Evolutionary conservation across 176 grass and related monocot species (phyloP), one percentile per base, ranked within the genome.

Genomic region (Poa pratensis): DNA sequence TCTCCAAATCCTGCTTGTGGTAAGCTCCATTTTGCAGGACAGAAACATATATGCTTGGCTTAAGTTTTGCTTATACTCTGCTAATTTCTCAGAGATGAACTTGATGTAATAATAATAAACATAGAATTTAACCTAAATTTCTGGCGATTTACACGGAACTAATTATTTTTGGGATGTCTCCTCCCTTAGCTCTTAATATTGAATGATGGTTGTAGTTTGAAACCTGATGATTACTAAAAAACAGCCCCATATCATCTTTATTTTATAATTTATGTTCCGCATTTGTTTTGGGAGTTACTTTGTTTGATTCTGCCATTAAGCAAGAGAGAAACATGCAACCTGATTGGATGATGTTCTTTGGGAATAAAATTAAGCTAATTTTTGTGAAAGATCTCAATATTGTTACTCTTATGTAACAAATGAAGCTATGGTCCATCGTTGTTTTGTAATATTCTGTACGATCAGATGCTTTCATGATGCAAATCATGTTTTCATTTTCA

Each of bases 1-100:
- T 92, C 96, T 57, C 96, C 96, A 75, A 96, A 88, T 75, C 91
- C 93, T 63, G 86, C 91, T 88, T 87, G 93, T 79, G 96, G 96
- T 98, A 89, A 91, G 89, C 66, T 73, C 15, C 27, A 42, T 57
- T 76, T 84, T 88, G 26, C 28, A 78, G 34, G 49, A 84, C 14
- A 64, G 0, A 79, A 79, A 57, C 69, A 63, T 26, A 49, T 76
- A 76, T 40, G n/a, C 50, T 52, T 62, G 61, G 20, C 19, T 81
- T 40, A 46, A 82, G 3, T 9, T 76, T 14, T 45, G 39, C 59
- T 69, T 81, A 22, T 69, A 40, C n/a, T n/a, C 66, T n/a, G 9
- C 20, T 58, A 81, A 68, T n/a, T 42, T 75, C 10, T 85, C 40
- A 37, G 12, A 82, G 46, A 23, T 69, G 39, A 70, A 71, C 52